These are phyloP conservation scores for Acacia melanoxylon DNA, from an alignment of 306 rosid species.

Conservation along the genomic window DNA sequence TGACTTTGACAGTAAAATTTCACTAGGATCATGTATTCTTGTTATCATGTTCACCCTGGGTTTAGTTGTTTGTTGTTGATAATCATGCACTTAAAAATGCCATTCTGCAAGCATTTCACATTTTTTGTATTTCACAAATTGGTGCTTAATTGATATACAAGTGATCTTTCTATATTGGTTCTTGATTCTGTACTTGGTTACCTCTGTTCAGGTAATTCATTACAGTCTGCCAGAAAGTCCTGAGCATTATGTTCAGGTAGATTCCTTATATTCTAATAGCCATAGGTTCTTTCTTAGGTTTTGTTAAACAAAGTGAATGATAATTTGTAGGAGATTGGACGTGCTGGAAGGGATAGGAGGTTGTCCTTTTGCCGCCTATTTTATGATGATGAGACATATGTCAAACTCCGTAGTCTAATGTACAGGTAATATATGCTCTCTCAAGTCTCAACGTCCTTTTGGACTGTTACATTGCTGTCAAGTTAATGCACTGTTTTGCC, in stretches of 20 bases:
- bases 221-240: constrained; percentile 93
- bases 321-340: constrained; percentile 75
- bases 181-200: constrained; percentile 23
- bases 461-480: constrained; percentile 11
- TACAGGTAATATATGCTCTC: constrained; percentile 54
- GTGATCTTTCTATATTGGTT: constrained; percentile 12
- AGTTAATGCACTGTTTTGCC: constrained; percentile 31
- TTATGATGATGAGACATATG: constrained; percentile 68
- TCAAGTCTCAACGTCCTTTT: neutral
- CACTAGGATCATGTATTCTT: constrained; percentile 22
- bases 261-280: constrained; percentile 22
- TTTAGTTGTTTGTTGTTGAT: constrained; percentile 16
- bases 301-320: constrained; percentile 25
- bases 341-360: constrained; percentile 95
- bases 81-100: constrained; percentile 5
- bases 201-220: constrained; percentile 78
- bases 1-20: constrained; percentile 28
- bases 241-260: constrained; percentile 94
- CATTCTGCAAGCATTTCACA: constrained; percentile 6
- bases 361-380: constrained; percentile 82
- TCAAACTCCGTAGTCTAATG: constrained; percentile 90
- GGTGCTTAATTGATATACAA: constrained; percentile 21
- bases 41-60: constrained; percentile 26
- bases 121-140: constrained; percentile 27
- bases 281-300: constrained; percentile 24